Conservation (phyloP, 2,329 filamentous ascomycete genomes). For the Colletotrichum sansevieriae region DNA sequence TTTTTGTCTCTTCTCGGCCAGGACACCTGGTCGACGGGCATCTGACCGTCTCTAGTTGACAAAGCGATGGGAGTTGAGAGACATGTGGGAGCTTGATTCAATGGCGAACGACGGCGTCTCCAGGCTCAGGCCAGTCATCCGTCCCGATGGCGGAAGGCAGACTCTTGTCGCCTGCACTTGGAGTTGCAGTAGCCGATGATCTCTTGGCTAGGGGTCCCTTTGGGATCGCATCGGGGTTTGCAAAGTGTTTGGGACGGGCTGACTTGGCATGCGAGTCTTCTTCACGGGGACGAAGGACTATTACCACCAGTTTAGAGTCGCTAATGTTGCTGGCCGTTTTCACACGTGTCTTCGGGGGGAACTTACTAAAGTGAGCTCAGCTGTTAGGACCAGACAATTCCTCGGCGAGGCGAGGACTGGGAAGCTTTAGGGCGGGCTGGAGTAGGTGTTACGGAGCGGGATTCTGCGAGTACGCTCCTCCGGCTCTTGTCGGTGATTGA, state of each 20-base stretch:
- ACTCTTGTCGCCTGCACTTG: constrained; percentile 19
- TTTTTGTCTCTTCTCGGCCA: constrained; percentile 5
- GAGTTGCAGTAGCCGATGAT: constrained; percentile 37
- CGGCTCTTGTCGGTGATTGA: constrained; percentile 25
- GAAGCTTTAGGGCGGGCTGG: background rate
- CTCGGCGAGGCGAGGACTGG: too few species aligned
- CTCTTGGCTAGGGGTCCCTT: constrained; percentile 24
- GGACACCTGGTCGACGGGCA: constrained; percentile 3
- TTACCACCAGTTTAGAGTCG: too few species aligned
- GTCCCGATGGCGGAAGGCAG: background rate
- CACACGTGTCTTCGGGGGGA: constrained; percentile 5
- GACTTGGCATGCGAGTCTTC: too few species aligned
- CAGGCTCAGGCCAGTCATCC: background rate
- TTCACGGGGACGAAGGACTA: too few species aligned
- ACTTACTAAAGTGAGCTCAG: background rate
- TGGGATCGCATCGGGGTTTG: background rate
- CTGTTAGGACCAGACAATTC: too few species aligned
- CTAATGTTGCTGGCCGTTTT: background rate
- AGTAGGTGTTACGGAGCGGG: constrained; percentile 7
- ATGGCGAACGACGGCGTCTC: background rate
- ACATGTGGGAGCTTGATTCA: constrained; percentile 17
- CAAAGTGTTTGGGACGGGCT: background rate
- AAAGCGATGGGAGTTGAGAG: background rate
- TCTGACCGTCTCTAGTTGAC: background rate
- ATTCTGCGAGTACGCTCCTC: constrained; percentile 7